phyloP scores from a whole-genome alignment of 768 basidiomycete genomes.

The Coprinellus aureogranulatus region DNA sequence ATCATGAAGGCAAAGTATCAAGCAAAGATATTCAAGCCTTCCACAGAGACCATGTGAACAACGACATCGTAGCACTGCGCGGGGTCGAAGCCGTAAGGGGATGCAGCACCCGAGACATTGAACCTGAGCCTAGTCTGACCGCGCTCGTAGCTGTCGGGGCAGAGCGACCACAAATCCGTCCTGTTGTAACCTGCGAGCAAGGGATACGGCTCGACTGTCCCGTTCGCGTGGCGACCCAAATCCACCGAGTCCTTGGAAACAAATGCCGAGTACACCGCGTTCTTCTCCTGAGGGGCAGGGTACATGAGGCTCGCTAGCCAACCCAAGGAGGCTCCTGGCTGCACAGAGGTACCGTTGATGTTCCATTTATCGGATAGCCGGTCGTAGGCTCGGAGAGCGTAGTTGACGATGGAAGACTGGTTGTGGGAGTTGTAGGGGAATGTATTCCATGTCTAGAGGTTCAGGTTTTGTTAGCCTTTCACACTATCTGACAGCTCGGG shows the following conservation, averaged over 20 bases:
- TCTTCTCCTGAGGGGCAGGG: constrained; percentile 23
- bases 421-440: constrained; percentile 50
- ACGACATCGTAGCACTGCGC: constrained; percentile 29
- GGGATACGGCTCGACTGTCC: constrained; percentile 14
- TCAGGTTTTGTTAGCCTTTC: not conserved
- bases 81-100: constrained; percentile 23
- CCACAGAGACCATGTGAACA: constrained; percentile 24
- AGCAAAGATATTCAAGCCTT: not conserved
- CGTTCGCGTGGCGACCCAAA: not conserved
- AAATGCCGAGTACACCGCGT: constrained; percentile 30
- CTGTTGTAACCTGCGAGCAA: constrained; percentile 30
- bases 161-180: constrained; percentile 37
- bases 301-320: constrained; percentile 35
- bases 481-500: not conserved
- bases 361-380: constrained; percentile 26
- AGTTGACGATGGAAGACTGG: constrained; percentile 32
- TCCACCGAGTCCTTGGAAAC: not conserved
- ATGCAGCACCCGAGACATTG: constrained; percentile 24
- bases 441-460: constrained; percentile 42
- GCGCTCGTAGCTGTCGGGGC: constrained; percentile 22
- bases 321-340: constrained; percentile 27
- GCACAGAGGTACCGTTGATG: constrained; percentile 36
- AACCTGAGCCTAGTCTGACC: constrained; percentile 37
- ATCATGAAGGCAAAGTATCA: not conserved
- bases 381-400: constrained; percentile 35